Evolutionary conservation across 768 basidiomycete species (phyloP).

Genomic region (Imleria badia): DNA sequence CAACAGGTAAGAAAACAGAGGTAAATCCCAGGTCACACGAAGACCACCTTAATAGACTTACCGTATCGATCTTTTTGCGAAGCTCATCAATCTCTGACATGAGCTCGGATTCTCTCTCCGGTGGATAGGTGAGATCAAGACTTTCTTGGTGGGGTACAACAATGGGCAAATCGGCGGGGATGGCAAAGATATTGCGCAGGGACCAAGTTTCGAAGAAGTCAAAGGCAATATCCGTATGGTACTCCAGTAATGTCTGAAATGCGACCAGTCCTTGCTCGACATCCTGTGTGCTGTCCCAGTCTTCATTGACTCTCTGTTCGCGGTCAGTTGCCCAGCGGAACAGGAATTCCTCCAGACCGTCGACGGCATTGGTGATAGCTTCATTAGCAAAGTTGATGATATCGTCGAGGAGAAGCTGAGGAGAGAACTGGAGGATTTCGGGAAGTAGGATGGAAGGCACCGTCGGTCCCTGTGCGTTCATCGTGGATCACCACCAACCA

Average conservation of each 20-base stretch:
- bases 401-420: conserved; percentile 82
- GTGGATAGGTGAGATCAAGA: conserved; percentile 60
- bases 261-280: conserved; percentile 79
- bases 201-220: conserved; percentile 93
- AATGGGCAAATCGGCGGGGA: conserved; percentile 65
- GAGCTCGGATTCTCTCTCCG: conserved; percentile 59
- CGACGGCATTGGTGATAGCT: conserved; percentile 73
- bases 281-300: conserved; percentile 65
- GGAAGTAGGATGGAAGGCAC: conserved; percentile 27
- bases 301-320: conserved; percentile 42
- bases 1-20: conserved; percentile 1
- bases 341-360: conserved; percentile 77
- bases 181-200: conserved; percentile 81
- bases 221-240: conserved; percentile 86
- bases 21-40: conserved; percentile 7
- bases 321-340: conserved; percentile 72
- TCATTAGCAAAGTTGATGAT: conserved; percentile 83
- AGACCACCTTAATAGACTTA: conserved; percentile 37
- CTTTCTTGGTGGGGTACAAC: conserved; percentile 76
- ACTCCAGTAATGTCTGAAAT: conserved; percentile 86
- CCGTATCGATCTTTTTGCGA: conserved; percentile 65
- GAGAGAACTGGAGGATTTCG: conserved; percentile 79
- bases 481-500: conserved; percentile 14
- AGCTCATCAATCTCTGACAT: conserved; percentile 69
- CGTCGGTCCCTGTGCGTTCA: conserved; percentile 29